phyloP scores from a whole-genome alignment of 352 stramenopile genomes.

The Thraustochytrium striatum region DNA sequence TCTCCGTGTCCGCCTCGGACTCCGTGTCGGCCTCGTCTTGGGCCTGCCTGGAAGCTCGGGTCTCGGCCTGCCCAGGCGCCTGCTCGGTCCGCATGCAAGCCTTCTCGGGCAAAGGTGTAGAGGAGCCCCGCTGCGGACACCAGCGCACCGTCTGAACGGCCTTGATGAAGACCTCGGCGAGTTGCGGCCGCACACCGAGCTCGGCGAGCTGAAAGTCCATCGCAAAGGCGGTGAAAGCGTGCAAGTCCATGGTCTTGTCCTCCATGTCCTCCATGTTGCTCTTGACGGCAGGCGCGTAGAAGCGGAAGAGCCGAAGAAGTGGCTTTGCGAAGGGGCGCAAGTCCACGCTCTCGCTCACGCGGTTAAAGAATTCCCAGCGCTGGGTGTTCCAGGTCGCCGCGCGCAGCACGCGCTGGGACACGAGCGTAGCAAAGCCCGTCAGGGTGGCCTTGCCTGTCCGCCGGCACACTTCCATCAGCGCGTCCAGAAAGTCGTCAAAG shows the following conservation, averaged over 20 bases:
- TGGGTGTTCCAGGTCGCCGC: slow-evolving; percentile 31
- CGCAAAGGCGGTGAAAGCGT: slow-evolving; percentile 20
- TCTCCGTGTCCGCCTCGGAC: too few relatives aligned
- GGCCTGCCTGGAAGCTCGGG: too few relatives aligned
- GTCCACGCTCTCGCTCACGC: background rate
- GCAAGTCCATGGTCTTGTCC: background rate
- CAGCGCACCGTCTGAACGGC: background rate
- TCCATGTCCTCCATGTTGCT: slow-evolving; percentile 47
- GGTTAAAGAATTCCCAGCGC: slow-evolving; percentile 17
- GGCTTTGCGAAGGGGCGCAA: slow-evolving; percentile 29
- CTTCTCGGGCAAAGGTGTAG: too few relatives aligned
- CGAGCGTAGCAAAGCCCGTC: slow-evolving; percentile 15
- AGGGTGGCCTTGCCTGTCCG: background rate
- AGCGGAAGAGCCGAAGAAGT: slow-evolving; percentile 31
- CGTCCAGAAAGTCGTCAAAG: slow-evolving; percentile 48
- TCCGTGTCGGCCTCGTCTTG: too few relatives aligned
- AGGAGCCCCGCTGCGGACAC: too few relatives aligned
- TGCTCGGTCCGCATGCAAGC: too few relatives aligned
- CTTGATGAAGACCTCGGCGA: slow-evolving; percentile 40
- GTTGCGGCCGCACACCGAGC: slow-evolving; percentile 15
- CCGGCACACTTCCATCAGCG: slow-evolving; percentile 20
- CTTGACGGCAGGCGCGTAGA: slow-evolving; percentile 31
- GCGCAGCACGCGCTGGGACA: slow-evolving; percentile 5
- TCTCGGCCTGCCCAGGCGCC: too few relatives aligned
- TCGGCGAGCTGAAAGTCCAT: slow-evolving; percentile 46